phyloP scores from a whole-genome alignment of 2,329 filamentous ascomycete genomes.

The Dryadomyces quercivorus region DNA sequence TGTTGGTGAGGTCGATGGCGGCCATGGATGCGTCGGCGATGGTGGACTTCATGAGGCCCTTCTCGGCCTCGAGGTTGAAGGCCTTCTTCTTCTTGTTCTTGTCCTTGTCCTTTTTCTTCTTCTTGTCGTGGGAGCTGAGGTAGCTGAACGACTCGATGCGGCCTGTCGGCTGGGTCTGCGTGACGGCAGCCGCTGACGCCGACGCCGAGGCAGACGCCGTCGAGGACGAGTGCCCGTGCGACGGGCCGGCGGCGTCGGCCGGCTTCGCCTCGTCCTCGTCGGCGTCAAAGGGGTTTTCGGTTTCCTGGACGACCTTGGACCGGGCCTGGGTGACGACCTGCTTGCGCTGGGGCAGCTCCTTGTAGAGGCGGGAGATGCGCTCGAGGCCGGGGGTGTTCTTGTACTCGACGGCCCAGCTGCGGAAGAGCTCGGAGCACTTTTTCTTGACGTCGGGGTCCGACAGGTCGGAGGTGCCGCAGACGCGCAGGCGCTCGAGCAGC shows the following conservation, averaged over 20 bases:
- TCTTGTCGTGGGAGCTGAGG: slow-evolving; percentile 22
- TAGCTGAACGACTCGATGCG: slow-evolving; percentile 28
- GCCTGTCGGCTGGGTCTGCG: slow-evolving; percentile 13
- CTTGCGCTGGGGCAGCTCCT: slow-evolving; percentile 54
- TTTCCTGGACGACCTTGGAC: slow-evolving; percentile 74
- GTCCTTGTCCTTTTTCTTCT: slow-evolving; percentile 35
- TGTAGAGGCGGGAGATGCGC: slow-evolving; percentile 66
- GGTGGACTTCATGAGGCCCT: slow-evolving; percentile 72
- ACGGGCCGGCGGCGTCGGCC: slow-evolving; percentile 3
- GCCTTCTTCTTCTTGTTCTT: slow-evolving; percentile 47
- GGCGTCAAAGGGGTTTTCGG: slow-evolving; percentile 58
- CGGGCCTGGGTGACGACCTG: slow-evolving; percentile 63
- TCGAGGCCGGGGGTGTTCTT: slow-evolving; percentile 70
- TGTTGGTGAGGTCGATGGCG: slow-evolving; percentile 81
- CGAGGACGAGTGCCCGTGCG: slow-evolving; percentile 4
- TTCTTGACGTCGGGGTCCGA: slow-evolving; percentile 77
- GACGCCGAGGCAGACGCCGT: slow-evolving; percentile 13
- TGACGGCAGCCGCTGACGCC: background rate
- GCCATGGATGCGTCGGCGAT: slow-evolving; percentile 84
- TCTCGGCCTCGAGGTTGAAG: slow-evolving; percentile 81
- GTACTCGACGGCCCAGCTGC: slow-evolving; percentile 75
- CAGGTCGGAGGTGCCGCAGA: slow-evolving; percentile 73
- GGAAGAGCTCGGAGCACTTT: slow-evolving; percentile 79
- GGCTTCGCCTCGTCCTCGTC: slow-evolving; percentile 47
- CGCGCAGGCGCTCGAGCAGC: slow-evolving; percentile 76